Evolutionary conservation across 2,329 filamentous ascomycete species (phyloP).

Genomic region (Colletotrichum horii): DNA sequence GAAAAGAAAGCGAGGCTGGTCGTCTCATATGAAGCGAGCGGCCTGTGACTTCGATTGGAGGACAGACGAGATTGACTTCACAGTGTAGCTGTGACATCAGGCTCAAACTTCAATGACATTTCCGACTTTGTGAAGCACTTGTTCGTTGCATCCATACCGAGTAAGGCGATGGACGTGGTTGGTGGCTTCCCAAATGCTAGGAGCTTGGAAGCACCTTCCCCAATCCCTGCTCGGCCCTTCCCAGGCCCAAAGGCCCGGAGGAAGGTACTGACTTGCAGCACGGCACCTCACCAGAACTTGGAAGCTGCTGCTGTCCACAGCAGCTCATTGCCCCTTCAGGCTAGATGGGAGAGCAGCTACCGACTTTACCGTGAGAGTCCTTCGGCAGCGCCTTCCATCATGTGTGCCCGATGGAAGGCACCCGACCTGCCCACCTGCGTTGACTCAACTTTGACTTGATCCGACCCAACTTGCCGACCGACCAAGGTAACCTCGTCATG

Average conservation of each 20-base stretch:
- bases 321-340: slow-evolving; percentile 7
- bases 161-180: not conserved
- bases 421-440: not conserved
- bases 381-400: not conserved
- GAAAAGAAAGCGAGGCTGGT: not conserved
- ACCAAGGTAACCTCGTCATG: not conserved
- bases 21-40: not conserved
- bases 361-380: not conserved
- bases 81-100: not conserved
- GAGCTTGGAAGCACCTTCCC: not conserved
- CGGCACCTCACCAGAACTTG: not conserved
- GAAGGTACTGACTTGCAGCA: not conserved
- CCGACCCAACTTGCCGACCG: not conserved
- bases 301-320: not conserved
- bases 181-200: not conserved
- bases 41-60: not conserved
- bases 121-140: not conserved
- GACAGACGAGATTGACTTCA: not conserved
- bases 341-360: not conserved
- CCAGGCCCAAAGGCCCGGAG: not conserved
- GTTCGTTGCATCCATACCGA: not conserved
- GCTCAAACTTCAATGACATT: not conserved
- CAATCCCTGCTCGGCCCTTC: not conserved
- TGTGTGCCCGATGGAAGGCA: not conserved
- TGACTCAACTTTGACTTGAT: not conserved